A percentile compares a stretch with the other conserved stretches of the same genome.
phyloP scores from a whole-genome alignment of 1,284 basidiomycete genomes.

The Pseudozyma sp. region DNA sequence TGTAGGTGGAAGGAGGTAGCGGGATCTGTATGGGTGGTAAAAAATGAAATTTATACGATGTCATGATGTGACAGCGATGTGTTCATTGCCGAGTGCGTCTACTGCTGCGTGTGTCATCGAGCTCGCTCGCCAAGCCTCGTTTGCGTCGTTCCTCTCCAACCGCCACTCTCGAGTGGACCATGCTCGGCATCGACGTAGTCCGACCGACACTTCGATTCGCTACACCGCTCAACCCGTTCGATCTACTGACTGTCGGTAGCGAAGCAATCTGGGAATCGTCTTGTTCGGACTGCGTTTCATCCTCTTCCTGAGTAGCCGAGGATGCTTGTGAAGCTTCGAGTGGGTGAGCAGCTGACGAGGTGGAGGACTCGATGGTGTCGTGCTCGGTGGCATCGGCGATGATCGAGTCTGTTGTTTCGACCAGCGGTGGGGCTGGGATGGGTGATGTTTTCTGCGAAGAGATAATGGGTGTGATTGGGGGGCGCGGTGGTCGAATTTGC shows the following conservation, averaged over 20 bases:
- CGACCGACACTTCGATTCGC: background rate
- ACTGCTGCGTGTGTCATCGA: background rate
- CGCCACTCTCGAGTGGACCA: background rate
- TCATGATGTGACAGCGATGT: no score
- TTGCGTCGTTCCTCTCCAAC: background rate
- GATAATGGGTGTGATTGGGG: background rate
- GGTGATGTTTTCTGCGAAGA: background rate
- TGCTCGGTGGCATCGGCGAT: conserved; percentile 11
- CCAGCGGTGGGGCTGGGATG: background rate
- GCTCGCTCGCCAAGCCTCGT: background rate
- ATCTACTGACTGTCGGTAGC: background rate
- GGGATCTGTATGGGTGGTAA: no score
- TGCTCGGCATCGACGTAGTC: conserved; percentile 15
- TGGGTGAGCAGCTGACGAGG: background rate
- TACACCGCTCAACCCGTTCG: background rate
- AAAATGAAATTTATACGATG: no score
- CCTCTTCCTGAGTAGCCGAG: conserved; percentile 42
- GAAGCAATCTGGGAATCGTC: conserved; percentile 11
- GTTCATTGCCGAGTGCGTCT: conserved; percentile 3
- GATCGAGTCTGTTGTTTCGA: conserved; percentile 21
- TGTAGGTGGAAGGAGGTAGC: background rate
- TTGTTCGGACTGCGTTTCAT: conserved; percentile 37
- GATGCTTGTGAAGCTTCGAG: conserved; percentile 20
- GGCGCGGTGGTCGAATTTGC: conserved; percentile 19
- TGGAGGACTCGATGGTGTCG: conserved; percentile 23